Percentiles rank a stretch among this genome's conserved stretches.
These are phyloP conservation scores for Emergomyces orientalis DNA, from an alignment of 2,329 filamentous ascomycete species.

Conservation along the genomic window DNA sequence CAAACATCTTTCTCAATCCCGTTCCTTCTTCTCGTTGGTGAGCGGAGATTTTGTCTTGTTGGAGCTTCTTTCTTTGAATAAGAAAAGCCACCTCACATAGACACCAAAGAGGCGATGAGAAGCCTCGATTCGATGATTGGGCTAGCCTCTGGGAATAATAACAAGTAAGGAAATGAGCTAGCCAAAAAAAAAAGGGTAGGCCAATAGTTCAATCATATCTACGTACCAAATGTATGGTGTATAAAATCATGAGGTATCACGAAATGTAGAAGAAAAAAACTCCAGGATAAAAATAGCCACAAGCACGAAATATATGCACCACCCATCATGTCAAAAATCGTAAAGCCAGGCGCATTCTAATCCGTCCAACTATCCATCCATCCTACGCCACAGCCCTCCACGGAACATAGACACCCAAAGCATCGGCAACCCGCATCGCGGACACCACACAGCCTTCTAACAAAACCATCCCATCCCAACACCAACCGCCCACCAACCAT, in stretches of 20 bases:
- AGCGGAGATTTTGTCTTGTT: too few species aligned
- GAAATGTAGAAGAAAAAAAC: too few species aligned
- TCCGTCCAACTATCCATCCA: neutral
- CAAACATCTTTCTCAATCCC: too few species aligned
- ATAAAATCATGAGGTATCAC: neutral
- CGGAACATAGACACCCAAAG: constrained; percentile 41
- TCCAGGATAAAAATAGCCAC: neutral
- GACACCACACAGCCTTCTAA: constrained; percentile 53
- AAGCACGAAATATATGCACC: neutral
- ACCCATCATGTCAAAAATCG: neutral
- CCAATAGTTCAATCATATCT: neutral
- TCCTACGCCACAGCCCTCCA: constrained; percentile 19
- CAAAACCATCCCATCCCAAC: constrained; percentile 56
- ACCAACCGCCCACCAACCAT: constrained; percentile 52
- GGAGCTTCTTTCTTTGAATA: too few species aligned
- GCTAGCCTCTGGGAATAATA: neutral
- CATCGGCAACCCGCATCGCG: constrained; percentile 47
- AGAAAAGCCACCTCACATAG: too few species aligned
- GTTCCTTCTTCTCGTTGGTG: too few species aligned
- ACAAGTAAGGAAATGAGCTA: neutral
- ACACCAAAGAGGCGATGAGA: too few species aligned
- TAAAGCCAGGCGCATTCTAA: neutral
- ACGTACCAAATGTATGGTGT: neutral
- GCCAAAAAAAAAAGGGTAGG: neutral
- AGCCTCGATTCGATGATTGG: too few species aligned